Conservation (phyloP, 2,329 filamentous ascomycete genomes). For the Aspergillus niger region DNA sequence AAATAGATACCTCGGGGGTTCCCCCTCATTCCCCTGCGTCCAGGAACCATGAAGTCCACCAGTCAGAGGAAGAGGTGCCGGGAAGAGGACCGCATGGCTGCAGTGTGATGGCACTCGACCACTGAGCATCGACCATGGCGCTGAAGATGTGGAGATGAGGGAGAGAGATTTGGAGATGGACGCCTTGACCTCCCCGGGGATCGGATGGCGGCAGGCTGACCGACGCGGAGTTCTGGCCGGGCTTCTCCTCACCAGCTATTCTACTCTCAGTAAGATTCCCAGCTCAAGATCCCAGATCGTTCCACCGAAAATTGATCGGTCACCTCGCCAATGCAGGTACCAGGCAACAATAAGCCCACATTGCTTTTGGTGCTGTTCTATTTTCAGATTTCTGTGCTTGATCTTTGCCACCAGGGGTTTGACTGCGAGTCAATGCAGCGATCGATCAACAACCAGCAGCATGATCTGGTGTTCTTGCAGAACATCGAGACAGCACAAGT, state of each 20-base stretch:
- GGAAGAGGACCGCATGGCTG: neutral
- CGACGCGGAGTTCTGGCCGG: neutral
- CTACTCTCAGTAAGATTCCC: no score
- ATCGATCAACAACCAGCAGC: no score
- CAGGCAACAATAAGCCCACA: neutral
- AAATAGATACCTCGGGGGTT: neutral
- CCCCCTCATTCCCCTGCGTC: constrained; percentile 4
- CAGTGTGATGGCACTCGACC: constrained; percentile 1
- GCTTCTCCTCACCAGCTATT: neutral
- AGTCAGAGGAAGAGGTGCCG: neutral
- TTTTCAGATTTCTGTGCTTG: neutral
- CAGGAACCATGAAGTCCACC: constrained; percentile 1
- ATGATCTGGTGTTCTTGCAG: no score
- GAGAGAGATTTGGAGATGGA: neutral
- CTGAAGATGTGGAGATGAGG: neutral
- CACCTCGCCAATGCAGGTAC: neutral
- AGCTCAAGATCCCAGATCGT: no score
- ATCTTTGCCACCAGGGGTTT: no score
- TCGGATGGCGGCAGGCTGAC: constrained; percentile 4
- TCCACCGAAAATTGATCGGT: no score
- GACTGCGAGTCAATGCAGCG: no score
- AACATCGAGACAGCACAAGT: no score
- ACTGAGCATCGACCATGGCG: neutral
- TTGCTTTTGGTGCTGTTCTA: neutral
- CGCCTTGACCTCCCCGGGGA: neutral